Conservation (phyloP, 164 flowering plant genomes). For the Vitis cinerea region DNA sequence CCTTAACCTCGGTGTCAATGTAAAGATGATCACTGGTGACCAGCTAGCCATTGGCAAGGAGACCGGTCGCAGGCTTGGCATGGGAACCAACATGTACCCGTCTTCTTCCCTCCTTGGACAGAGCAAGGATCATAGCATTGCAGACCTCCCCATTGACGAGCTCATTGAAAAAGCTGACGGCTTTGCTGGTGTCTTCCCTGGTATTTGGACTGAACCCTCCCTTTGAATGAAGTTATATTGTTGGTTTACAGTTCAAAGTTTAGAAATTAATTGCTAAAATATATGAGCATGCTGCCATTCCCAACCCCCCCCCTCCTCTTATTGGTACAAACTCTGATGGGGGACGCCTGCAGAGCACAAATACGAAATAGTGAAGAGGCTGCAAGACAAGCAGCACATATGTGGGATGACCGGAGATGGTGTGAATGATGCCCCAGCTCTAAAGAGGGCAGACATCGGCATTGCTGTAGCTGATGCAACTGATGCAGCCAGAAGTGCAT, state of each 20-base stretch:
- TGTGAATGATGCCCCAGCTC: slow-evolving; percentile 49
- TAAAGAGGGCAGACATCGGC: slow-evolving; percentile 49
- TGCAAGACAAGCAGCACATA: slow-evolving; percentile 43
- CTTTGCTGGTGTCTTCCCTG: slow-evolving; percentile 51
- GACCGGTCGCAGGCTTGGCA: slow-evolving; percentile 47
- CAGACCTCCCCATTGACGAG: slow-evolving; percentile 31
- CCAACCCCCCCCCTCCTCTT: accelerated
- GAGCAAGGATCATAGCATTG: slow-evolving; percentile 22
- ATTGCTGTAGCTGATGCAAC: slow-evolving; percentile 53
- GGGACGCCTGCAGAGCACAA: slow-evolving; percentile 30
- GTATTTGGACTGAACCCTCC: slow-evolving; percentile 11
- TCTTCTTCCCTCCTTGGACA: slow-evolving; percentile 42
- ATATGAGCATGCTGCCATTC: too few species aligned
- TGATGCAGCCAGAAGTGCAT: slow-evolving; percentile 45
- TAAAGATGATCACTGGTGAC: slow-evolving; percentile 55
- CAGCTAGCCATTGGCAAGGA: slow-evolving; percentile 49
- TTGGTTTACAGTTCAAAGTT: too few species aligned
- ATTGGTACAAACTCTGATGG: neutral
- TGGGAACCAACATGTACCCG: slow-evolving; percentile 53
- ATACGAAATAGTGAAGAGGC: slow-evolving; percentile 44
- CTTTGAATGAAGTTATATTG: neutral
- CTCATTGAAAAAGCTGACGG: slow-evolving; percentile 51
- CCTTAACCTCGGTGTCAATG: slow-evolving; percentile 45
- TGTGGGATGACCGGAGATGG: slow-evolving; percentile 61
- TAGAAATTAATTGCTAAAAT: too few species aligned